Percentiles rank a stretch among this genome's conserved stretches.
These are phyloP conservation scores for Tolypocladium ovalisporum DNA, from an alignment of 2,329 filamentous ascomycete genomes.

Conservation along the genomic window DNA sequence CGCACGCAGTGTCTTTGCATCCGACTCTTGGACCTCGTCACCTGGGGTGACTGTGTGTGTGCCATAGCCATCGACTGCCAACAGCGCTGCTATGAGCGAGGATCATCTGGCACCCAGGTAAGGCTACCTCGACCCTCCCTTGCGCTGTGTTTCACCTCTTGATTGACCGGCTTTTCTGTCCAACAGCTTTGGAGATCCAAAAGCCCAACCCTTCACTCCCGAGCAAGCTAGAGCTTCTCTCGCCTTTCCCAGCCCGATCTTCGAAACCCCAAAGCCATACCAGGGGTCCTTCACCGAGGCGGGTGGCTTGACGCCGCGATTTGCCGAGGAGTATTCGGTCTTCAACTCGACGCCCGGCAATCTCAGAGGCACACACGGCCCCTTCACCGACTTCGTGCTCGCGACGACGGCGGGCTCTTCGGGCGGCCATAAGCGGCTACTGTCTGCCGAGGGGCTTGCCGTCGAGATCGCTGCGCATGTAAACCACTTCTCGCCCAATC, in stretches of 20 bases:
- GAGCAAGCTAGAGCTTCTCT: slow-evolving; percentile 45
- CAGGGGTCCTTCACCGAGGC: slow-evolving; percentile 36
- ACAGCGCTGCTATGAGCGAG: slow-evolving; percentile 49
- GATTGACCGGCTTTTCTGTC: slow-evolving; percentile 23
- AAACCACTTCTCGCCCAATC: slow-evolving; percentile 46
- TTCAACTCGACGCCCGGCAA: slow-evolving; percentile 55
- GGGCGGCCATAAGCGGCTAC: slow-evolving; percentile 34
- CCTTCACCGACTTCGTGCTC: slow-evolving; percentile 34
- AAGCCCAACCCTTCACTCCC: slow-evolving; percentile 48
- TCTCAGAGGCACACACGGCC: slow-evolving; percentile 32
- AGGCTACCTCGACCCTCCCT: slow-evolving; percentile 8
- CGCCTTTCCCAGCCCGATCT: slow-evolving; percentile 41
- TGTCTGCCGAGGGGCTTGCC: slow-evolving; percentile 38
- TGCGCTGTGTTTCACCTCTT: slow-evolving; percentile 5
- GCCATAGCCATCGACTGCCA: slow-evolving; percentile 7
- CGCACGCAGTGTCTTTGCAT: not conserved
- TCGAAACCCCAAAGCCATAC: slow-evolving; percentile 44
- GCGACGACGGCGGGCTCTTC: slow-evolving; percentile 22
- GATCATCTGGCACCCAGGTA: slow-evolving; percentile 46
- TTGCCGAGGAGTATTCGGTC: slow-evolving; percentile 55
- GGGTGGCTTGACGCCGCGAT: slow-evolving; percentile 47
- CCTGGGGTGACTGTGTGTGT: slow-evolving; percentile 8
- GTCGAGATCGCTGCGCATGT: slow-evolving; percentile 48
- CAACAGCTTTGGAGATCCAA: slow-evolving; percentile 51
- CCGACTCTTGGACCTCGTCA: slow-evolving; percentile 1